Evolutionary conservation across 257 asterid species (phyloP).

Genomic region (Petunia secreta): DNA sequence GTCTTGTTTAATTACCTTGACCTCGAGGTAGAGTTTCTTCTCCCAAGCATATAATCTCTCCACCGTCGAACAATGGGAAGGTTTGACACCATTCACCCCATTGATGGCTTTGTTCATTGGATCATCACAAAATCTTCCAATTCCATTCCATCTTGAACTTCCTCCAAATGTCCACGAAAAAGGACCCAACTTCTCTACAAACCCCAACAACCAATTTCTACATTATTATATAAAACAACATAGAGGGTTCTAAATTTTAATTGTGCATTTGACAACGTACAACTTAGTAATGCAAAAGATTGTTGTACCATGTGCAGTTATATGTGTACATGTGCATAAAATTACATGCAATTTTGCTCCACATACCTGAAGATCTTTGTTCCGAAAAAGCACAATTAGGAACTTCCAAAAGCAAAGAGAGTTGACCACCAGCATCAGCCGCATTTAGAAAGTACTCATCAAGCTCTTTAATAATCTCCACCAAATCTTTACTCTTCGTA

Average conservation of each 20-base stretch:
- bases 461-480: slow-evolving; percentile 76
- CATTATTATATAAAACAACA: neutral
- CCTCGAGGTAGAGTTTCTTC: slow-evolving; percentile 85
- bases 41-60: slow-evolving; percentile 93
- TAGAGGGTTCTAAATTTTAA: neutral
- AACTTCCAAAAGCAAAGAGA: slow-evolving; percentile 74
- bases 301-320: neutral
- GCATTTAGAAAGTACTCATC: slow-evolving; percentile 89
- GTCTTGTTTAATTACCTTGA: slow-evolving; percentile 60
- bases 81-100: slow-evolving; percentile 39
- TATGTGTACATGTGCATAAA: slow-evolving; percentile 1
- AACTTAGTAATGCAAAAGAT: neutral
- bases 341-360: neutral
- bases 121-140: slow-evolving; percentile 81
- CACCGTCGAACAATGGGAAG: slow-evolving; percentile 80
- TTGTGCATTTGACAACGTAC: neutral
- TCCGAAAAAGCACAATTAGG: slow-evolving; percentile 66
- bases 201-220: slow-evolving; percentile 28
- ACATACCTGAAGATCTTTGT: slow-evolving; percentile 62
- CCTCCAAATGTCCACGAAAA: slow-evolving; percentile 77
- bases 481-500: slow-evolving; percentile 76
- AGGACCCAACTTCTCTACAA: slow-evolving; percentile 56
- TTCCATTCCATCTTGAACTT: slow-evolving; percentile 80
- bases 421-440: slow-evolving; percentile 81
- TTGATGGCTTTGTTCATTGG: slow-evolving; percentile 44